Evolutionary conservation across 2,329 filamentous ascomycete species (phyloP).

Genomic region (Zasmidium cellare): DNA sequence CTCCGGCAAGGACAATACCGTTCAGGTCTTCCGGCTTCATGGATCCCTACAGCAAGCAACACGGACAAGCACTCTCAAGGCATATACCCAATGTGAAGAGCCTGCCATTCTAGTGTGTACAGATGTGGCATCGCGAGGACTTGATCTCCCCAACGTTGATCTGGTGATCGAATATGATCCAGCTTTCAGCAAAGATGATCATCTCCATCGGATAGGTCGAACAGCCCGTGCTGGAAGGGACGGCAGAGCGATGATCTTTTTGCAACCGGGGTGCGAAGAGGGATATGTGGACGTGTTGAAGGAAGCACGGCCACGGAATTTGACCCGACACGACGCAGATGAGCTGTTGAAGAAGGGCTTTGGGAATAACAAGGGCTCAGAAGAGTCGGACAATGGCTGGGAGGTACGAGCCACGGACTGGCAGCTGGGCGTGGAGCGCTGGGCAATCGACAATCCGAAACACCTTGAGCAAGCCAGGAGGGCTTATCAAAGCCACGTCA

Average conservation of each 20-base stretch:
- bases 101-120: conserved; percentile 88
- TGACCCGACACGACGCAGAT: conserved; percentile 60
- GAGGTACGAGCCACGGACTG: conserved; percentile 66
- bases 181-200: conserved; percentile 88
- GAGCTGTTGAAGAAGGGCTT: conserved; percentile 69
- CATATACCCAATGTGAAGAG: conserved; percentile 72
- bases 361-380: conserved; percentile 36
- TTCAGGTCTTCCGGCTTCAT: conserved; percentile 84
- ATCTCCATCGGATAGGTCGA: conserved; percentile 90
- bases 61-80: conserved; percentile 79
- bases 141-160: conserved; percentile 93
- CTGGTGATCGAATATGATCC: conserved; percentile 95
- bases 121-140: conserved; percentile 90
- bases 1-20: conserved; percentile 66
- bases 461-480: conserved; percentile 78
- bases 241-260: conserved; percentile 83
- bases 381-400: conserved; percentile 52
- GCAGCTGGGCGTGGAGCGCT: conserved; percentile 66
- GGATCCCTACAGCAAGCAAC: conserved; percentile 86
- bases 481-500: conserved; percentile 87
- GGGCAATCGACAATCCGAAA: conserved; percentile 63
- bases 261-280: conserved; percentile 88
- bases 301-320: conserved; percentile 62
- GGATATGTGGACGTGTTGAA: conserved; percentile 80
- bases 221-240: conserved; percentile 90